Evolutionary conservation across 139 green algal genomes (phyloP).

Genomic region (Gonium pectorale): DNA sequence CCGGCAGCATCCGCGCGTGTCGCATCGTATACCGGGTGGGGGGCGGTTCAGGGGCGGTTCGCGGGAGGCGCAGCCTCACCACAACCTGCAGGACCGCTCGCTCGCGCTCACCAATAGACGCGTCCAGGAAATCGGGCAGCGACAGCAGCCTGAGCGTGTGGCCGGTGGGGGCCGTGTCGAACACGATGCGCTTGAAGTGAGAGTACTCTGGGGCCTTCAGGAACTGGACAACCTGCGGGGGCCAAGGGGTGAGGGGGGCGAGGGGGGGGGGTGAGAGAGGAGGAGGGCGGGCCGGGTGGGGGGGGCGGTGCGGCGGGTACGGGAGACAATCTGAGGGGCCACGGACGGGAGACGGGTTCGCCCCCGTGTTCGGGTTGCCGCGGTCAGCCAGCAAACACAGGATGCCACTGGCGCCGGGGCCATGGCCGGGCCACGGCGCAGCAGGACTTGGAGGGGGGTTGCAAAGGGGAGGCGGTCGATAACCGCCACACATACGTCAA

Average conservation of each 20-base stretch:
- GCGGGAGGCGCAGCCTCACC: not conserved
- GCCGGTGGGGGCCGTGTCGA: conserved; percentile 98
- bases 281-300: not conserved
- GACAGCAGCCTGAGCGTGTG: conserved; percentile 97
- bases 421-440: no score
- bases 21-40: no score
- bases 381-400: no score
- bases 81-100: conserved; percentile 42
- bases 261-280: not conserved
- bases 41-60: no score
- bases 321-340: not conserved
- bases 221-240: conserved; percentile 86
- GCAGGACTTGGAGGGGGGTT: no score
- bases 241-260: not conserved
- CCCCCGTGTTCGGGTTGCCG: no score
- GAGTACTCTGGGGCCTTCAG: conserved; percentile 85
- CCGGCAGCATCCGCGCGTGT: no score
- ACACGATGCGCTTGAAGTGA: conserved; percentile 95
- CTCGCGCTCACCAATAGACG: conserved; percentile 77
- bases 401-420: no score
- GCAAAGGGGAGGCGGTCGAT: no score
- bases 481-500: no score
- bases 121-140: conserved; percentile 97
- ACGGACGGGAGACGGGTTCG: no score
- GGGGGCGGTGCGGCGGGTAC: not conserved